Percentiles rank a stretch among this genome's conserved stretches.
Evolutionary conservation across 2,329 filamentous ascomycete species (phyloP).

Genomic region (Epichloe baconii): DNA sequence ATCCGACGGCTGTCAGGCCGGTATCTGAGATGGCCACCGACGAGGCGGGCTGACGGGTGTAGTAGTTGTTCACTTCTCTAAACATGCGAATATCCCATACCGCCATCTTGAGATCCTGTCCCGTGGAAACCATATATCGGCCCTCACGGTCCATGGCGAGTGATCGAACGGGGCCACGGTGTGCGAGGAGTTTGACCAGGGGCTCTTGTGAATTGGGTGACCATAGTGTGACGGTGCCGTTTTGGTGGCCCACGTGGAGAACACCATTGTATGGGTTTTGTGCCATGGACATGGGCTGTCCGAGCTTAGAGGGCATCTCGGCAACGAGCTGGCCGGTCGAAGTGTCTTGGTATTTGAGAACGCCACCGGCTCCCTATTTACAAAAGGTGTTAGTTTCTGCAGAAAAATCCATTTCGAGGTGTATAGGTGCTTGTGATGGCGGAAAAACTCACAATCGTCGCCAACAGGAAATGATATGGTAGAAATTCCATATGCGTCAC

Average conservation of each 20-base stretch:
- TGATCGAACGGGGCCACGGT: slow-evolving; percentile 77
- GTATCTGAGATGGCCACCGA: slow-evolving; percentile 81
- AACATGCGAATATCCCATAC: slow-evolving; percentile 94
- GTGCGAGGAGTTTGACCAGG: slow-evolving; percentile 80
- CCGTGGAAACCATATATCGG: slow-evolving; percentile 88
- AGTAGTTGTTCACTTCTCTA: slow-evolving; percentile 83
- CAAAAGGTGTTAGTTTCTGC: not conserved
- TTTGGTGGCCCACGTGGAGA: slow-evolving; percentile 84
- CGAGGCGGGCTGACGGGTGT: slow-evolving; percentile 67
- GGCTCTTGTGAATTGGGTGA: slow-evolving; percentile 81
- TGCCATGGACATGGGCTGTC: slow-evolving; percentile 67
- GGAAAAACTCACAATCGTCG: slow-evolving; percentile 54
- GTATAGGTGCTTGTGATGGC: not conserved
- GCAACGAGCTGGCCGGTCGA: slow-evolving; percentile 82
- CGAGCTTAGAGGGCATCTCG: slow-evolving; percentile 74
- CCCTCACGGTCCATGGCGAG: slow-evolving; percentile 80
- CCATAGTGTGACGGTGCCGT: slow-evolving; percentile 90
- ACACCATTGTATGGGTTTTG: slow-evolving; percentile 92
- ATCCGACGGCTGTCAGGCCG: slow-evolving; percentile 77
- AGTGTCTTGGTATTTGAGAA: slow-evolving; percentile 87
- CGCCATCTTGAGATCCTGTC: slow-evolving; percentile 83
- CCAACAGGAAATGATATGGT: slow-evolving; percentile 89
- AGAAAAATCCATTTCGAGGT: not conserved
- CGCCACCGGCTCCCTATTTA: slow-evolving; percentile 58
- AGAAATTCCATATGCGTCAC: slow-evolving; percentile 90